phyloP scores from a whole-genome alignment of 495 filamentous ascomycete species.

The Massariosphaeria phaeospora region DNA sequence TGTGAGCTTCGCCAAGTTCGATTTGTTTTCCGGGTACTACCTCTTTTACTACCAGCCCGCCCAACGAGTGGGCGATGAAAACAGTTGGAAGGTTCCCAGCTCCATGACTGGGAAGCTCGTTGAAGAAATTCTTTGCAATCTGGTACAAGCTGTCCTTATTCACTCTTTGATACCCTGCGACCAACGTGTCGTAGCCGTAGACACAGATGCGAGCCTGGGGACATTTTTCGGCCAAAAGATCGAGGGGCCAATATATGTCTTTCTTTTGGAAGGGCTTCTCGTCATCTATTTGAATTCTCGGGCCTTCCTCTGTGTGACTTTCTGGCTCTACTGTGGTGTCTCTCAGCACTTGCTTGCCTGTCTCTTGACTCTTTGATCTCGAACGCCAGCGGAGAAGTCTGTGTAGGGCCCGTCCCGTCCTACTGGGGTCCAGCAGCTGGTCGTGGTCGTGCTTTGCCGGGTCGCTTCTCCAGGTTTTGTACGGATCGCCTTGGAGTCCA shows the following conservation, averaged over 20 bases:
- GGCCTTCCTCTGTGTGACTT: neutral
- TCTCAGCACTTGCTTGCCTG: neutral
- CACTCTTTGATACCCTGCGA: neutral
- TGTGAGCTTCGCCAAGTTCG: neutral
- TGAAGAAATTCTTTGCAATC: neutral
- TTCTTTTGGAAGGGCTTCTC: neutral
- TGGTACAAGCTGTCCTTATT: neutral
- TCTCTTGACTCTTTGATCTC: neutral
- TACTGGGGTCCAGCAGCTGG: neutral
- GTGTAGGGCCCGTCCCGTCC: neutral
- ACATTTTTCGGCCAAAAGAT: constrained; percentile 2
- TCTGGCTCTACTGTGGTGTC: neutral
- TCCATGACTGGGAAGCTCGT: neutral
- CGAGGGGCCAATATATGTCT: neutral
- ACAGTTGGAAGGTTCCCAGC: neutral
- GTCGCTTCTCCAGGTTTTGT: neutral
- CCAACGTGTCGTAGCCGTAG: constrained; percentile 2
- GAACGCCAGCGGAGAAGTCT: neutral
- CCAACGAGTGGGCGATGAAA: neutral
- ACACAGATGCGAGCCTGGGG: neutral
- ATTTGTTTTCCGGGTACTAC: no score
- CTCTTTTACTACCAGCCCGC: constrained; percentile 6
- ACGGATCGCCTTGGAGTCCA: constrained; percentile 4
- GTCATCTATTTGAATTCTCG: neutral
- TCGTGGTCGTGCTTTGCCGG: neutral